These are phyloP conservation scores for Cajanus cajan DNA, from an alignment of 306 rosid species.

Conservation along the genomic window DNA sequence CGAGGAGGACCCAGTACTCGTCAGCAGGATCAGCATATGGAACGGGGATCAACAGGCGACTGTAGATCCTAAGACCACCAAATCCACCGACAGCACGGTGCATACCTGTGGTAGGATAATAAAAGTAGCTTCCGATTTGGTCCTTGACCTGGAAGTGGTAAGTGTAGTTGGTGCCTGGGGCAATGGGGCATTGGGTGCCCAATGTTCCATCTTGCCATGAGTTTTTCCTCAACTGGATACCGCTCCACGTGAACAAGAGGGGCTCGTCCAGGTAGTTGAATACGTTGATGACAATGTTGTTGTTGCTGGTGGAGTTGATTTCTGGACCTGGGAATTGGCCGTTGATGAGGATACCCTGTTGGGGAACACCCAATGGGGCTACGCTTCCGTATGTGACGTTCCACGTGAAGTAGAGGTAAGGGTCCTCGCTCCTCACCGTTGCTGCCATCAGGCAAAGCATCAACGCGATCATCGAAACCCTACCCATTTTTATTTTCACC, in stretches of 20 bases:
- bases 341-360: constrained; percentile 80
- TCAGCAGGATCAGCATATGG: constrained; percentile 80
- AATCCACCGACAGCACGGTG: constrained; percentile 67
- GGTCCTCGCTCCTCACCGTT: constrained; percentile 52
- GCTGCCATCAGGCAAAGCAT: constrained; percentile 44
- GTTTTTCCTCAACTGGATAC: constrained; percentile 80
- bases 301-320: constrained; percentile 71
- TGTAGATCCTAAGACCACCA: constrained; percentile 63
- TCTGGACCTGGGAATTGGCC: constrained; percentile 76
- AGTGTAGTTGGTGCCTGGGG: constrained; percentile 67
- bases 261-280: constrained; percentile 82
- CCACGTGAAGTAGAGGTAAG: constrained; percentile 73
- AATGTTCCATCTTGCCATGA: constrained; percentile 78
- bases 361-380: constrained; percentile 68
- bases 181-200: constrained; percentile 81
- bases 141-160: constrained; percentile 85
- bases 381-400: constrained; percentile 68
- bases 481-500: constrained; percentile 19
- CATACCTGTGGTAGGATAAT: constrained; percentile 54
- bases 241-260: constrained; percentile 72
- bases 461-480: constrained; percentile 8
- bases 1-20: constrained; percentile 65
- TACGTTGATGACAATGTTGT: constrained; percentile 67
- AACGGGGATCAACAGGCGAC: constrained; percentile 77
- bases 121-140: constrained; percentile 75